phyloP scores from a whole-genome alignment of 192 early-diverging fungal species.

The Endogone sp. region DNA sequence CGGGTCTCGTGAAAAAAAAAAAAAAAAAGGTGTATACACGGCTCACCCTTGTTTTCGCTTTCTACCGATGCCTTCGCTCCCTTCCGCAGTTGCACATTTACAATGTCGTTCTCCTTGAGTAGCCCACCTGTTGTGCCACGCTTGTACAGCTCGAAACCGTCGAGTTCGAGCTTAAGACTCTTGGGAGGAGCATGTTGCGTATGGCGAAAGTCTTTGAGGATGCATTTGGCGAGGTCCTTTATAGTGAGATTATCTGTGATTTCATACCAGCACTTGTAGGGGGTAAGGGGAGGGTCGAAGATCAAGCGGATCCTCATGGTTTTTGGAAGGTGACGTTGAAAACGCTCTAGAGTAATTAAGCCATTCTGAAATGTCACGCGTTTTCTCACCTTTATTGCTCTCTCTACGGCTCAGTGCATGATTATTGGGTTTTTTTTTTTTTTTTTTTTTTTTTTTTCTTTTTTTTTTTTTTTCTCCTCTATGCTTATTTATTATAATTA shows the following conservation, averaged over 20 bases:
- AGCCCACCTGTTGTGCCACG: background rate
- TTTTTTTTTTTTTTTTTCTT: too few species aligned
- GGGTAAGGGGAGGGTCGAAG: constrained; percentile 26
- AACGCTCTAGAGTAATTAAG: too few species aligned
- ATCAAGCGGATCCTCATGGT: constrained; percentile 21
- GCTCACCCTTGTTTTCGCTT: background rate
- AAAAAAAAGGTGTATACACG: background rate
- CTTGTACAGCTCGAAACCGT: background rate
- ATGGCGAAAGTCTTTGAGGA: background rate
- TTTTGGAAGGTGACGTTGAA: background rate
- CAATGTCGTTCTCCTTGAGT: background rate
- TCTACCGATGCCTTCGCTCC: background rate
- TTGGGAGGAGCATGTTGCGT: too few species aligned
- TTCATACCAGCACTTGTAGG: constrained; percentile 34
- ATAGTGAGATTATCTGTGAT: constrained; percentile 5
- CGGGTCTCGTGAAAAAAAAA: background rate
- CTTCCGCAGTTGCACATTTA: background rate
- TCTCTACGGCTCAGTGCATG: too few species aligned
- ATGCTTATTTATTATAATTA: too few species aligned
- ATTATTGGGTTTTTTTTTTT: too few species aligned
- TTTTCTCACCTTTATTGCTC: too few species aligned
- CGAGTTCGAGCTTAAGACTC: background rate
- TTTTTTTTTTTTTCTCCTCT: too few species aligned
- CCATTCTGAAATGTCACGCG: too few species aligned
- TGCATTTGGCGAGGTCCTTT: background rate